Conservation (phyloP, 305 asterid species). For the Fraxinus latifolia region DNA sequence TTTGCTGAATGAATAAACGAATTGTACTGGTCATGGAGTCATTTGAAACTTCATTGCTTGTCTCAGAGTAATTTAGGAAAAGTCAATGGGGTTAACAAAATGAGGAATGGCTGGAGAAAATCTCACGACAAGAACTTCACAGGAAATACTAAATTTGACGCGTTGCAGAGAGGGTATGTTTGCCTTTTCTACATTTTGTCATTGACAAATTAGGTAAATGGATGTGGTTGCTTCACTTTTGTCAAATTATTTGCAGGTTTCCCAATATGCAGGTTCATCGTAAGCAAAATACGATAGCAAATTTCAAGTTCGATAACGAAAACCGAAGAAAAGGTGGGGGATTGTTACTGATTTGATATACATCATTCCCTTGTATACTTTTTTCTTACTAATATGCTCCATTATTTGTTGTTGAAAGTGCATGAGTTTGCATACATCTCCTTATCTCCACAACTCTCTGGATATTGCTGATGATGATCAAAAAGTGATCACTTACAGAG, state of each 20-base stretch:
- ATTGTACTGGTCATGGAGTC: background rate
- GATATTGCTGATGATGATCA: background rate
- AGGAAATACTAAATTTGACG: conserved; percentile 43
- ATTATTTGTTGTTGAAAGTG: background rate
- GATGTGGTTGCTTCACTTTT: conserved; percentile 24
- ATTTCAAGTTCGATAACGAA: conserved; percentile 43
- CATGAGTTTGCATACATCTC: background rate
- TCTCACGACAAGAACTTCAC: conserved; percentile 43
- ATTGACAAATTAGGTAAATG: conserved; percentile 11
- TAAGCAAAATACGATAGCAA: conserved; percentile 47
- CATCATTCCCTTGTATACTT: background rate
- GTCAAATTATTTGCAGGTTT: conserved; percentile 41
- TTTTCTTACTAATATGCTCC: background rate
- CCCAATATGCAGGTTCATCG: conserved; percentile 41
- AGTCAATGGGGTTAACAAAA: conserved; percentile 34
- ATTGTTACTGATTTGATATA: background rate
- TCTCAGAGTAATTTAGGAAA: conserved; percentile 54
- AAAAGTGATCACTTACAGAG: background rate
- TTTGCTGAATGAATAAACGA: background rate
- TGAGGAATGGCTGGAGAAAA: conserved; percentile 43
- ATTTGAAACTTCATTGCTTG: conserved; percentile 28
- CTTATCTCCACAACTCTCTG: background rate
- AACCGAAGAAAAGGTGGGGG: conserved; percentile 56
- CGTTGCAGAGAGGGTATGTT: conserved; percentile 49
- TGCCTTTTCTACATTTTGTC: background rate